phyloP scores from a whole-genome alignment of 176 grass and related monocot genomes.

The Phyllostachys edulis region DNA sequence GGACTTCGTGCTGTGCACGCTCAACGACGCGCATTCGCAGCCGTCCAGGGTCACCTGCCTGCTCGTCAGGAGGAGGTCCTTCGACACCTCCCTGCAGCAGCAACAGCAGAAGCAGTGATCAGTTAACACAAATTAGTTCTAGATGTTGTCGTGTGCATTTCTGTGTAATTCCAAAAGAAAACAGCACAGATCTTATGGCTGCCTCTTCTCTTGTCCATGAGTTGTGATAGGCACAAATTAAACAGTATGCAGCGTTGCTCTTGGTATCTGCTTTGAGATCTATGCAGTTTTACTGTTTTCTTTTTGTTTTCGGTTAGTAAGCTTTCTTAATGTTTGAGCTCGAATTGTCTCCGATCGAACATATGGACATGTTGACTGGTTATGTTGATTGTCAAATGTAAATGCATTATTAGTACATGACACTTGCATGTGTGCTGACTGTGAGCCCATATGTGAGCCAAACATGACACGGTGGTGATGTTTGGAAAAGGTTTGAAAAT shows the following conservation, averaged over 20 bases:
- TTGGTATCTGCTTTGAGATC: too few relatives aligned
- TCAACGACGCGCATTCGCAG: slow-evolving; percentile 31
- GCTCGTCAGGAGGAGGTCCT: slow-evolving; percentile 53
- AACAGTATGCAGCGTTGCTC: too few relatives aligned
- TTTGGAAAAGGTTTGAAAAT: too few relatives aligned
- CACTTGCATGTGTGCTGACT: too few relatives aligned
- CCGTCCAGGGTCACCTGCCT: slow-evolving; percentile 53
- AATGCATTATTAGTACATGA: too few relatives aligned
- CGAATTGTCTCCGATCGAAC: not conserved
- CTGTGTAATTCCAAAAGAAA: not conserved
- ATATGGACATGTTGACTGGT: not conserved
- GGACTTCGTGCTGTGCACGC: slow-evolving; percentile 59
- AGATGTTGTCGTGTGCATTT: not conserved
- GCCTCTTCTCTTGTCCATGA: not conserved
- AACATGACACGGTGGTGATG: too few relatives aligned
- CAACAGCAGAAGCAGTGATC: not conserved
- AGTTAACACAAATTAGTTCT: not conserved
- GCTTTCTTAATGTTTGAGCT: not conserved
- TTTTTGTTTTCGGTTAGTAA: not conserved
- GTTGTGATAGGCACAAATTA: too few relatives aligned
- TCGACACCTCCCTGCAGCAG: slow-evolving; percentile 27
- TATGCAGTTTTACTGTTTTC: too few relatives aligned
- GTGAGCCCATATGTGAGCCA: too few relatives aligned
- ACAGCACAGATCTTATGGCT: not conserved
- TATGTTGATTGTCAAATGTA: not conserved